phyloP scores from a whole-genome alignment of 805 yeast species.

The Candida germanica region DNA sequence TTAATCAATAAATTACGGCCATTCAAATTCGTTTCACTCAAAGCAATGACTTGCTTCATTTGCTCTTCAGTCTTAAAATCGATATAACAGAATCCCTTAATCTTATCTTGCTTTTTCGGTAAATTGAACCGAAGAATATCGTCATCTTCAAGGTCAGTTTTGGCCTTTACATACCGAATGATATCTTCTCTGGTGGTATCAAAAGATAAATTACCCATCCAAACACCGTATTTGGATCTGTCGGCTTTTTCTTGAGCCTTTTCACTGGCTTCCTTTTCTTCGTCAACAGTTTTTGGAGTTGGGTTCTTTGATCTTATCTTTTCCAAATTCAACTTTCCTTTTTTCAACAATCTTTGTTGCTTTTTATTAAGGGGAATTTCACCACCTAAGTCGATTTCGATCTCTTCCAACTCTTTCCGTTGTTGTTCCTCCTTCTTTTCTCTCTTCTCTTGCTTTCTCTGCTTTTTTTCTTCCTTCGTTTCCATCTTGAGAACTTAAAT shows the following conservation, averaged over 20 bases:
- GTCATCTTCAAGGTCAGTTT: conserved; percentile 42
- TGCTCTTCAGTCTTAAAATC: conserved; percentile 67
- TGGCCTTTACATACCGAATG: conserved; percentile 57
- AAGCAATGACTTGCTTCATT: conserved; percentile 56
- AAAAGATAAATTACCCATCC: conserved; percentile 92
- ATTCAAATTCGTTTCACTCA: conserved; percentile 71
- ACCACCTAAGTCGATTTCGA: conserved; percentile 65
- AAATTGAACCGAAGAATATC: conserved; percentile 75
- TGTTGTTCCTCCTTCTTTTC: conserved; percentile 19
- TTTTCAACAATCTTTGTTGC: conserved; percentile 81
- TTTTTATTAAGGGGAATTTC: conserved; percentile 87
- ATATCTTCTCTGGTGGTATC: conserved; percentile 79
- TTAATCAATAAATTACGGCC: conserved; percentile 88
- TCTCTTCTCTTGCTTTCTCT: conserved; percentile 28
- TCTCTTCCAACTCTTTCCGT: conserved; percentile 50
- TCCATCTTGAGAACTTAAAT: conserved; percentile 4
- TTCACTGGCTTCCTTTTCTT: conserved; percentile 5
- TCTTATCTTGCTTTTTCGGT: conserved; percentile 70
- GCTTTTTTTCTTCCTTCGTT: conserved; percentile 15
- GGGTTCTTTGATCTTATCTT: conserved; percentile 45
- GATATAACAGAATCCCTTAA: conserved; percentile 87
- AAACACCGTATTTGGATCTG: conserved; percentile 67
- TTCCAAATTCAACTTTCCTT: conserved; percentile 68
- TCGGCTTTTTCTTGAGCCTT: conserved; percentile 30
- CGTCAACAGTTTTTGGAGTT: conserved; percentile 34